A percentile compares a stretch with the other conserved stretches of the same genome.
Conservation (phyloP, 495 filamentous ascomycete genomes). For the Talaromyces wortmannii region DNA sequence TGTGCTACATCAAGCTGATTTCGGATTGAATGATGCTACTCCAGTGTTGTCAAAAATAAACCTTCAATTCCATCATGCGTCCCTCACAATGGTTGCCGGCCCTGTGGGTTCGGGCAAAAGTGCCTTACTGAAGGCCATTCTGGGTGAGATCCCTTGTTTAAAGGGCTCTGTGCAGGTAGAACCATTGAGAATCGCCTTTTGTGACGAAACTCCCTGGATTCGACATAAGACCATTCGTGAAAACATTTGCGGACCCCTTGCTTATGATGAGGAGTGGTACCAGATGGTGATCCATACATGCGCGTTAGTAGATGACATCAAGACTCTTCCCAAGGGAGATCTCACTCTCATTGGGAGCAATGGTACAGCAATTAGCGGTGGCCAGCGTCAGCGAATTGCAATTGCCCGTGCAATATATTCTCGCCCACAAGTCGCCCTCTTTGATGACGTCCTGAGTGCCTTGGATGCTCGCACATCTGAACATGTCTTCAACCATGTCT, state of each 20-base stretch:
- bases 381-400: conserved; percentile 33
- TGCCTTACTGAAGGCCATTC: conserved; percentile 20
- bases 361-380: conserved; percentile 29
- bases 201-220: conserved; percentile 33
- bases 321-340: conserved; percentile 26
- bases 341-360: conserved; percentile 24
- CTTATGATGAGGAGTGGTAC: conserved; percentile 33
- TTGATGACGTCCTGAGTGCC: conserved; percentile 45
- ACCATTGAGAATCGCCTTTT: conserved; percentile 22
- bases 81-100: conserved; percentile 18
- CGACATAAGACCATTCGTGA: conserved; percentile 30
- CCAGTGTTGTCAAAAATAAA: conserved; percentile 35
- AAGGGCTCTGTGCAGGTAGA: conserved; percentile 32
- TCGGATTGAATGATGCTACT: conserved; percentile 42
- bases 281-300: conserved; percentile 28
- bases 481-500: conserved; percentile 36
- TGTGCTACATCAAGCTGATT: conserved; percentile 34
- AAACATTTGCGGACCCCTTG: conserved; percentile 21
- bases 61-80: conserved; percentile 28
- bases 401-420: conserved; percentile 43
- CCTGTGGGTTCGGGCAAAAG: conserved; percentile 19
- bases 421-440: conserved; percentile 28
- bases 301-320: conserved; percentile 24
- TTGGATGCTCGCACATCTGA: conserved; percentile 41
- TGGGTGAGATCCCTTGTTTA: conserved; percentile 24